These are phyloP conservation scores for Cyclanthera cordifolia DNA, from an alignment of 306 rosid species.

Conservation along the genomic window DNA sequence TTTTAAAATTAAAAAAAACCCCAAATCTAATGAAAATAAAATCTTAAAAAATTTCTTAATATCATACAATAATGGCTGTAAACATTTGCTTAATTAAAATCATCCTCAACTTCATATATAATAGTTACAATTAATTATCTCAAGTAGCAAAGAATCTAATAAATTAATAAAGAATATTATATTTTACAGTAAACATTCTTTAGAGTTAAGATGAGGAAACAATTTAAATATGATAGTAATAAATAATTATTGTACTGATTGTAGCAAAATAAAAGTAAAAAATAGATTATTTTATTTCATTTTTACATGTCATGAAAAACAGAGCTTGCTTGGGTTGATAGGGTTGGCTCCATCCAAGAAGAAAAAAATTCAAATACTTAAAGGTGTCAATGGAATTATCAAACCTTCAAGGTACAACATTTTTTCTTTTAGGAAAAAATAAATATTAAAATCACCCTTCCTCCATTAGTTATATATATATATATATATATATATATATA, in stretches of 20 bases:
- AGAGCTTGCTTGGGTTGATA: conserved; percentile 38
- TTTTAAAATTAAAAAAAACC: not conserved
- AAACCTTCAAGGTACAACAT: conserved; percentile 47
- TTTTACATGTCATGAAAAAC: not conserved
- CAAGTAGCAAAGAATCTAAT: not conserved
- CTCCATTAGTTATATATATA: no score
- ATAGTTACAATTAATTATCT: not conserved
- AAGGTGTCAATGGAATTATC: conserved; percentile 56
- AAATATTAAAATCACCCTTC: no score
- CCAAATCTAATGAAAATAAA: not conserved
- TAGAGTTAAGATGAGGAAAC: no score
- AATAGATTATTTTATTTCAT: not conserved
- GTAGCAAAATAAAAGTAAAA: no score
- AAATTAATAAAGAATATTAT: no score
- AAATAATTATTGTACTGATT: no score
- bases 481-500: no score
- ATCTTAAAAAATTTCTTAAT: not conserved
- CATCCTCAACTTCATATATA: not conserved
- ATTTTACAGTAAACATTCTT: no score
- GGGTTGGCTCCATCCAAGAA: conserved; percentile 50
- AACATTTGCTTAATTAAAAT: no score
- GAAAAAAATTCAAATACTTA: conserved; percentile 50
- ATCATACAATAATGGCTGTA: not conserved
- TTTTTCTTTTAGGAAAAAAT: no score
- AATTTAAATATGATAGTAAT: no score